phyloP scores from a whole-genome alignment of 371 early-diverging fungal genomes.

The Umbelopsis sp. region DNA sequence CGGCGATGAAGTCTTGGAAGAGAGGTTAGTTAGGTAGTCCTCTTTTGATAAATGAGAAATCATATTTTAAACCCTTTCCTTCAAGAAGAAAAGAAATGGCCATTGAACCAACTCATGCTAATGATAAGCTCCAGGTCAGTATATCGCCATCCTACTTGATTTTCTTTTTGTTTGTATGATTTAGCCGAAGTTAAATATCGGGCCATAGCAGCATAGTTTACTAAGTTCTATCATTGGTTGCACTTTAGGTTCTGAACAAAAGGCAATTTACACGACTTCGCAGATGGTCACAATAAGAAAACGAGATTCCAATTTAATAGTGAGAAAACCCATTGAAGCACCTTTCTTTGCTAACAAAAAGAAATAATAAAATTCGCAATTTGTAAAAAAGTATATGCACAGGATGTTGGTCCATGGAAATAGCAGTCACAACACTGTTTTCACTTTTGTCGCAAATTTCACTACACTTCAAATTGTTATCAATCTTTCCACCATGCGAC shows the following conservation, averaged over 20 bases:
- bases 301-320: too few relatives aligned
- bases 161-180: background rate
- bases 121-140: conserved; percentile 6
- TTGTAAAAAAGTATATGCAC: too few relatives aligned
- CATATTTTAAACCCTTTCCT: background rate
- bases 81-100: background rate
- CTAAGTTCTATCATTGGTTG: background rate
- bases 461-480: background rate
- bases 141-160: background rate
- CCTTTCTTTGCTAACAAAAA: background rate
- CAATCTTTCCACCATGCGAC: conserved; percentile 57
- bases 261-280: conserved; percentile 8
- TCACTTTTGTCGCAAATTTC: background rate
- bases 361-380: background rate
- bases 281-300: background rate
- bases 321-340: too few relatives aligned
- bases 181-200: background rate
- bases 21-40: background rate
- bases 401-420: too few relatives aligned
- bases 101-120: background rate
- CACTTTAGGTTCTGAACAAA: background rate
- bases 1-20: background rate
- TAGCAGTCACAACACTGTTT: too few relatives aligned
- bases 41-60: background rate
- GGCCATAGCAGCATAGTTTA: background rate